A percentile compares a stretch with the other conserved stretches of the same genome.
Evolutionary conservation across 2,329 filamentous ascomycete genomes (phyloP).

Genomic region (Aspergillus transmontanensis): DNA sequence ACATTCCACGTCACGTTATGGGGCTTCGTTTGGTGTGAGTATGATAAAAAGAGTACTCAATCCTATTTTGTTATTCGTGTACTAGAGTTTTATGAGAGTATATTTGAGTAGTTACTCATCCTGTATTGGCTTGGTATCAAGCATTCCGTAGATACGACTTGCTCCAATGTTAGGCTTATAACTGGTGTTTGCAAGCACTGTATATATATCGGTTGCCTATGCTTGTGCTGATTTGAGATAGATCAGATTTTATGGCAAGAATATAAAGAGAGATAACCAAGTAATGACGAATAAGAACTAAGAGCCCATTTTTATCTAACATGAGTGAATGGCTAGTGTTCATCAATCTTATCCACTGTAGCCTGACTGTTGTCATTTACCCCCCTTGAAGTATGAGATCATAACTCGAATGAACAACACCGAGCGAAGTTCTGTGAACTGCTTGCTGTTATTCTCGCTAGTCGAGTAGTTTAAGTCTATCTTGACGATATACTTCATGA

Average conservation of each 20-base stretch:
- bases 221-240: neutral
- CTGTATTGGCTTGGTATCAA: neutral
- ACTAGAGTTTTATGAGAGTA: neutral
- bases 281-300: neutral
- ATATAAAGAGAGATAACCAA: neutral
- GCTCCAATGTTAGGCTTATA: too few relatives aligned
- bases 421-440: neutral
- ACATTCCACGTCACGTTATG: neutral
- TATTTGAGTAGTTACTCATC: neutral
- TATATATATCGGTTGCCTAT: neutral
- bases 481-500: neutral
- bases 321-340: neutral
- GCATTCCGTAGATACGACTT: neutral
- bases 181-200: neutral
- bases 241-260: neutral
- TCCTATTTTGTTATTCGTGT: neutral
- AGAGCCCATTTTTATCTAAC: neutral
- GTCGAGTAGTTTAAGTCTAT: neutral
- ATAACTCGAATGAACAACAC: neutral
- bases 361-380: neutral
- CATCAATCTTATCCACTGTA: neutral
- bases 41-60: neutral
- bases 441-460: neutral
- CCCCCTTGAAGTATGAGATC: constrained; percentile 12
- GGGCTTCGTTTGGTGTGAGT: neutral